phyloP scores from a whole-genome alignment of 352 stramenopile genomes.

The Phytophthora sansomeana region DNA sequence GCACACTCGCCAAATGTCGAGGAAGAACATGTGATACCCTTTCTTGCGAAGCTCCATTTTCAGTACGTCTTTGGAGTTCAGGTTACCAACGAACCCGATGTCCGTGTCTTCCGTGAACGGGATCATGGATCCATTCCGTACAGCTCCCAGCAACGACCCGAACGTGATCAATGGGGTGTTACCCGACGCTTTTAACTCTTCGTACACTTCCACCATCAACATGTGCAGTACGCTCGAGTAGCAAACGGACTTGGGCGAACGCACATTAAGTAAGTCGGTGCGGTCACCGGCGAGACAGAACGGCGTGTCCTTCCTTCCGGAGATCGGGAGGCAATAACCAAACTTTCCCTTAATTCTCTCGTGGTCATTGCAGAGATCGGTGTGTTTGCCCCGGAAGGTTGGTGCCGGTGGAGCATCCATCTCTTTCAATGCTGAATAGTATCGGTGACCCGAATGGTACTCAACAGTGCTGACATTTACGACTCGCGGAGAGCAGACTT shows the following conservation, averaged over 20 bases:
- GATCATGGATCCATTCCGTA: slow-evolving; percentile 60
- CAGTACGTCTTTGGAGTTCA: slow-evolving; percentile 25
- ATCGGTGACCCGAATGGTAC: slow-evolving; percentile 33
- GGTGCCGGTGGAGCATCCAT: slow-evolving; percentile 28
- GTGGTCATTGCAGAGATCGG: slow-evolving; percentile 25
- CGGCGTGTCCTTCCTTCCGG: slow-evolving; percentile 49
- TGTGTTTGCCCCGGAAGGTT: slow-evolving; percentile 36
- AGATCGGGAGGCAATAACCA: slow-evolving; percentile 63
- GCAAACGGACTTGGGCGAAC: slow-evolving; percentile 43
- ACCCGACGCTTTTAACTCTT: slow-evolving; percentile 39
- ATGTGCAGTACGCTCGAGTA: slow-evolving; percentile 64
- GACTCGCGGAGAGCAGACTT: slow-evolving; percentile 14
- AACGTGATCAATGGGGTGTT: slow-evolving; percentile 47
- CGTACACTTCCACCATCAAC: slow-evolving; percentile 64
- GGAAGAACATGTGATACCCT: slow-evolving; percentile 63
- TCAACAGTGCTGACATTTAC: slow-evolving; percentile 23
- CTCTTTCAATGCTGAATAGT: slow-evolving; percentile 26
- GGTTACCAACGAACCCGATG: slow-evolving; percentile 44
- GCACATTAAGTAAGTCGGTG: slow-evolving; percentile 46
- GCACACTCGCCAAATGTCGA: slow-evolving; percentile 52
- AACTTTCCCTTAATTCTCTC: slow-evolving; percentile 9
- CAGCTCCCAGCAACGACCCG: slow-evolving; percentile 56
- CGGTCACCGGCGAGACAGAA: slow-evolving; percentile 55
- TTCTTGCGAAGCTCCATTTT: slow-evolving; percentile 36
- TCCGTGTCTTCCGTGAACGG: slow-evolving; percentile 68